Evolutionary conservation across 148 eudicot species (phyloP).

Genomic region (Diospyros kaki): DNA sequence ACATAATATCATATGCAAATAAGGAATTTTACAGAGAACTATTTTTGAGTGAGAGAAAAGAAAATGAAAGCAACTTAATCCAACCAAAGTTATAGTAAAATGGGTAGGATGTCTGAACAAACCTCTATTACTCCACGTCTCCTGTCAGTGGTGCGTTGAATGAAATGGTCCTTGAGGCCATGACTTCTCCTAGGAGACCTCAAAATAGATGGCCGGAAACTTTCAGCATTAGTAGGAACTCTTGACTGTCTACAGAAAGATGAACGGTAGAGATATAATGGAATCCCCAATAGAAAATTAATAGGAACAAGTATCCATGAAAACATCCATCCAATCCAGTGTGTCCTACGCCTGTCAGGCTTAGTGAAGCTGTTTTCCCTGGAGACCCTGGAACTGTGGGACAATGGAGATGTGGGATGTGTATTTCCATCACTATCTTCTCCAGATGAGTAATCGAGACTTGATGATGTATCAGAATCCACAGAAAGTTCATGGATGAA

Average conservation of each 20-base stretch:
- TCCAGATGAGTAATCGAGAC: slow-evolving; percentile 54
- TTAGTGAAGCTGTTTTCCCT: slow-evolving; percentile 52
- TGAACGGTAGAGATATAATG: slow-evolving; percentile 40
- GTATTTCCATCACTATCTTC: slow-evolving; percentile 55
- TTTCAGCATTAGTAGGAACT: slow-evolving; percentile 18
- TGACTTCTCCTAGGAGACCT: slow-evolving; percentile 43
- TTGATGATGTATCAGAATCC: slow-evolving; percentile 78
- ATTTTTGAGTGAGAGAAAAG: not conserved
- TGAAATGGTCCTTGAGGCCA: slow-evolving; percentile 58
- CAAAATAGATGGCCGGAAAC: slow-evolving; percentile 20
- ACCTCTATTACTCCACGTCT: slow-evolving; percentile 98
- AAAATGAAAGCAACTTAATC: not conserved
- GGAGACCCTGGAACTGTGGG: slow-evolving; percentile 62
- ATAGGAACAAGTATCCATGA: slow-evolving; percentile 69
- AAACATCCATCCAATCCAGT: slow-evolving; percentile 37
- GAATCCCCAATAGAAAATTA: slow-evolving; percentile 53
- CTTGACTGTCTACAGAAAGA: slow-evolving; percentile 32
- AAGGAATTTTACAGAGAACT: not conserved
- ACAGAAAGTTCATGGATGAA: slow-evolving; percentile 83
- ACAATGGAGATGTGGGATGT: slow-evolving; percentile 58
- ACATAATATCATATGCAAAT: slow-evolving; percentile 1
- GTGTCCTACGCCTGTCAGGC: slow-evolving; percentile 47
- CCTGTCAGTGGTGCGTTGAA: slow-evolving; percentile 86
- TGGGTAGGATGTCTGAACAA: not conserved
- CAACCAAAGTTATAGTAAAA: not conserved